Base-by-base conservation (phyloP, 2,329 filamentous ascomycete genomes). In the Thelonectria discophora region DNA sequence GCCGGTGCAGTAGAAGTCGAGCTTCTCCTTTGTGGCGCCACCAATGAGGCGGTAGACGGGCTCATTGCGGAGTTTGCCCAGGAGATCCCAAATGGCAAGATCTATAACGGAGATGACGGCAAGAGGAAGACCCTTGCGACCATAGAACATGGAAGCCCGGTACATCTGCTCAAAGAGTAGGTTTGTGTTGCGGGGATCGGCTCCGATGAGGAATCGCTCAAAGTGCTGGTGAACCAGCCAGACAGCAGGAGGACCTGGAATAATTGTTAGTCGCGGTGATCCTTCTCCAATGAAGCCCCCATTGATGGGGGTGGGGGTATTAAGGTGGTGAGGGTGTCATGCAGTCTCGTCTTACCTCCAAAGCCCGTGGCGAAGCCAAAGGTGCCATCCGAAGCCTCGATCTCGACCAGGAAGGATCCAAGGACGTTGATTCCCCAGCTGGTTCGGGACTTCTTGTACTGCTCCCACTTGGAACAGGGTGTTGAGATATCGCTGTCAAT, bases 81-180 rank as follows among this genome's bases (percentile, higher is more conserved):
- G 81, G 43, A 97, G 83, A 81, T 97, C 94, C 94, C 94, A 97
- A 42, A 97, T 79, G 5, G 94, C 94, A 45, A 97, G 85, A 73
- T 97, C 94, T 72, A 97, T 95, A 66, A 97, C 94, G 2, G 93
- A 97, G 73, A 97, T 97, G 73, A 96, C 90, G 55, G 94, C 94
- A 11, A 94, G 86, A 2, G 94, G 91, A 2, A 97, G 87, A 48
- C 94, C 94, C 78, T 97, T 97, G 68, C 94, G 90, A 64, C 94
- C 94, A 74, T 97, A 97, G 82, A 97, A 97, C 92, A 97, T 96
- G 69, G 93, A 96, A 2, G 86, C 91, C 62, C 93, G 89, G 82
- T 97, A 97, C 94, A 97, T 97, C 77, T 96, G 93, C 81, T 97
- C 94, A 75, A 96, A 97, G 30, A 97, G 82, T 65, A 94, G 86